Base-by-base conservation (phyloP, 441 rosid species). In the Flueggea neowawraea region DNA sequence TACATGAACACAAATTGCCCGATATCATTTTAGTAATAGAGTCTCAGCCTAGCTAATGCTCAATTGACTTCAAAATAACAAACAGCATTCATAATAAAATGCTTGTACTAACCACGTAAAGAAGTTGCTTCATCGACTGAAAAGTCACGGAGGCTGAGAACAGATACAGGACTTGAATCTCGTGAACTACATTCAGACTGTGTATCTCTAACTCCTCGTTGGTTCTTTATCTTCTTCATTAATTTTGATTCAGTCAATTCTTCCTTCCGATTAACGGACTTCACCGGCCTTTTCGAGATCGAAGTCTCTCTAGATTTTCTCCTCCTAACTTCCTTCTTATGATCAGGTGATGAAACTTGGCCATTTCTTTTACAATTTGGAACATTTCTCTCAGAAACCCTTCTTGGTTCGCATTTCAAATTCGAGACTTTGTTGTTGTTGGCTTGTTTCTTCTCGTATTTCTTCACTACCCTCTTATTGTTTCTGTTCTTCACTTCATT, bases 81-180 rank as follows among this genome's bases (percentile, higher is more conserved):
- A 3, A 45, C 17, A 12, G 16, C 5, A 5, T 16, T 12, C 15
- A 28, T 49, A 7, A 63, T 14, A 65, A 69, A 66, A 22, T 22
- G 28, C 28, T 22, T 22, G 28, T 22, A 72, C 73, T 54, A 31
- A 88, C 95, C 95, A 78, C 82, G 65, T 17, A 36, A 66, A 62
- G 62, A 64, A 55, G 57, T 72, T 58, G 73, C 72, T 16, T 67
- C 77, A n/a, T 74, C 64, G 56, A 65, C 53, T 14, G 64, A 58
- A 36, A 72, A 75, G 14, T 88, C 82, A 50, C 63, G 70, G 41
- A 66, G 72, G 67, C 76, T 79, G 48, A 85, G 81, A 73, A 85
- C 85, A 65, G 90, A 90, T 43, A 82, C 71, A 2, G 89, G 87
- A 65, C 78, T 77, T 22, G 84, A 78, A 64, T 69, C 69, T n/a